These are phyloP conservation scores for Phialophora chinensis DNA, from an alignment of 2,329 filamentous ascomycete genomes.

Conservation along the genomic window DNA sequence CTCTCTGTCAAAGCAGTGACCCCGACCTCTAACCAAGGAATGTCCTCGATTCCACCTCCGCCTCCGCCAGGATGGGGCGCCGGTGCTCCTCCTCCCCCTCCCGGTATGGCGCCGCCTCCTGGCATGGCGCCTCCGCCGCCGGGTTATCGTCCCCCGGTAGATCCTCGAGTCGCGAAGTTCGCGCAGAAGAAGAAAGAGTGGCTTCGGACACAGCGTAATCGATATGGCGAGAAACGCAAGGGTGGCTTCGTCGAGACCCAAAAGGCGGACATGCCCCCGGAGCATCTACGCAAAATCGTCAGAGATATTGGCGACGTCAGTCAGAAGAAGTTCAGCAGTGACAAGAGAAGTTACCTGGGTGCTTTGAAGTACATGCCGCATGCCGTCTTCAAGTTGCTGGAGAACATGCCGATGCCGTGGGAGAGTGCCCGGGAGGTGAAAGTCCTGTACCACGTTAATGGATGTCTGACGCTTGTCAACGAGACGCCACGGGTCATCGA, in stretches of 20 bases:
- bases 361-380: conserved; percentile 99
- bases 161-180: conserved; percentile 90
- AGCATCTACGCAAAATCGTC: conserved; percentile 97
- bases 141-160: conserved; percentile 78
- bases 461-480: conserved; percentile 94
- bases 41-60: conserved; percentile 67
- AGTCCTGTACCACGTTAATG: conserved; percentile 97
- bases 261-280: conserved; percentile 97
- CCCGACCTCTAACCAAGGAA: conserved; percentile 44
- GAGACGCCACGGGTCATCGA: conserved; percentile 96
- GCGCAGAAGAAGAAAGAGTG: conserved; percentile 99
- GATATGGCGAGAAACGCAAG: conserved; percentile 96
- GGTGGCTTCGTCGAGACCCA: conserved; percentile 96
- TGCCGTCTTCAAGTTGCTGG: conserved; percentile 91
- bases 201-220: conserved; percentile 86
- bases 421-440: conserved; percentile 96
- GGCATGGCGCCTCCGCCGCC: conserved; percentile 77
- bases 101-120: conserved; percentile 64
- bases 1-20: conserved; percentile 31
- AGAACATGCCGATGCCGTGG: conserved; percentile 99
- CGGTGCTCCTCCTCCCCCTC: conserved; percentile 57
- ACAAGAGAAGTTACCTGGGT: conserved; percentile 96
- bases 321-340: conserved; percentile 98
- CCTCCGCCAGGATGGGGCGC: conserved; percentile 71
- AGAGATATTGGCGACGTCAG: conserved; percentile 98